Base-by-base conservation (phyloP, 2,329 filamentous ascomycete genomes). In the Penicillium brevicompactum region DNA sequence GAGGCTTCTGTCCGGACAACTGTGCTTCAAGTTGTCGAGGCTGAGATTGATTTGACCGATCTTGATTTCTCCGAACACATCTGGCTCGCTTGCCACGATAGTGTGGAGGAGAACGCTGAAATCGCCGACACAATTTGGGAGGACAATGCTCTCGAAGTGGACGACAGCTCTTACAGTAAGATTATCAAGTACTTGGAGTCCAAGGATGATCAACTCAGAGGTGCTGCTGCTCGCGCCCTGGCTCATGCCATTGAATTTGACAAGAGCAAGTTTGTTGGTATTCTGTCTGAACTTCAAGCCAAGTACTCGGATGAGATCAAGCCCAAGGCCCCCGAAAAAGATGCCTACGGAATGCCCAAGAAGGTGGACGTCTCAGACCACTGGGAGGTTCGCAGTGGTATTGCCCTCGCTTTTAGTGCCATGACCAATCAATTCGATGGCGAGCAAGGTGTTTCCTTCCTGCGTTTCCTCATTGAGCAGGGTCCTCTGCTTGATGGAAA, bases 291-390 rank as follows among this genome's bases (percentile, higher is more conserved):
- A 51, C 79, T 99, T 21, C 82, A 91, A 67, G 76, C 82, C 5
- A 85, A 84, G 2, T 99, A 99, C 70, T 74, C 82, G 43, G 87
- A 92, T 59, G 84, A 93, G 61, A 88, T 90, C 6, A 95, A 94
- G 71, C 90, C 92, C 1, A 87, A 89, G 56, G 84, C 89, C 45
- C 91, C 92, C 10, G 87, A 93, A 66, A 86, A 93, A 38, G 93
- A 99, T 70, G 89, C 93, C 60, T 97, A 91, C 70, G 94, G 95
- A 51, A 96, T 99, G 90, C 90, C 91, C 3, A 88, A 87, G 67
- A 97, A 96, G 76, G 87, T 88, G 69, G 91, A 97, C 62, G 79
- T 92, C 10, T 84, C 89, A 5, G 94, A 99, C 74, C 89, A 88
- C 2, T 99, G 93, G 93, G 92, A 97, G 72, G 85, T 86, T 11